A percentile compares a stretch with the other conserved stretches of the same genome.
These are phyloP conservation scores for Talaromyces wortmannii DNA, from an alignment of 495 filamentous ascomycete species.

Conservation along the genomic window DNA sequence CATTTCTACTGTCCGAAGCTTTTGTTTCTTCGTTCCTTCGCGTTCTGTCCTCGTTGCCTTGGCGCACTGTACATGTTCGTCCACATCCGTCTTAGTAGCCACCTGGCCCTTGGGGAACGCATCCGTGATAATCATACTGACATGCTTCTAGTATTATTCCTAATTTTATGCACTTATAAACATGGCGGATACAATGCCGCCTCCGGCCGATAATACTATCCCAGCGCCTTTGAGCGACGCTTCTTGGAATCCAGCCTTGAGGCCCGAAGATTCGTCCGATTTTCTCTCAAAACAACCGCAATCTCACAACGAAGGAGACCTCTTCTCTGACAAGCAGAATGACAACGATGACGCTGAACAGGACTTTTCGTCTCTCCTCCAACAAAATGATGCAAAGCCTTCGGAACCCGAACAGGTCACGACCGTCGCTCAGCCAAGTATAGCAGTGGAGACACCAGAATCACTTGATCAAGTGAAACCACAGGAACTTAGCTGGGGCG, in stretches of 20 bases:
- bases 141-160: slow-evolving; percentile 8
- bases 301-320: slow-evolving; percentile 1
- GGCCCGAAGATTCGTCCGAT: slow-evolving; percentile 17
- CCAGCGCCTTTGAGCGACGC: slow-evolving; percentile 2
- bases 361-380: neutral
- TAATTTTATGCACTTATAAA: slow-evolving; percentile 5
- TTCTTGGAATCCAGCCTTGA: slow-evolving; percentile 37
- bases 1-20: neutral
- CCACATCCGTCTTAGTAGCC: slow-evolving; percentile 1
- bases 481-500: slow-evolving; percentile 1
- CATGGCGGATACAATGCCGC: slow-evolving; percentile 10
- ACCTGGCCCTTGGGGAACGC: slow-evolving; percentile 3
- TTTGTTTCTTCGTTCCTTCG: neutral
- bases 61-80: slow-evolving; percentile 3
- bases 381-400: neutral
- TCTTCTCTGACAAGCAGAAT: slow-evolving; percentile 7
- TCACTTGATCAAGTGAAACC: slow-evolving; percentile 9
- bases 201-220: slow-evolving; percentile 8
- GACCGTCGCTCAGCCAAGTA: neutral
- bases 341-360: neutral
- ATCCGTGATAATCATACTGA: slow-evolving; percentile 3
- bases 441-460: slow-evolving; percentile 3
- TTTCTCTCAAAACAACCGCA: neutral
- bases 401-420: neutral
- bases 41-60: neutral